Percentiles rank a stretch among this genome's conserved stretches.
Evolutionary conservation across 2,329 filamentous ascomycete genomes (phyloP).

Genomic region (Ceratocystis variospora): DNA sequence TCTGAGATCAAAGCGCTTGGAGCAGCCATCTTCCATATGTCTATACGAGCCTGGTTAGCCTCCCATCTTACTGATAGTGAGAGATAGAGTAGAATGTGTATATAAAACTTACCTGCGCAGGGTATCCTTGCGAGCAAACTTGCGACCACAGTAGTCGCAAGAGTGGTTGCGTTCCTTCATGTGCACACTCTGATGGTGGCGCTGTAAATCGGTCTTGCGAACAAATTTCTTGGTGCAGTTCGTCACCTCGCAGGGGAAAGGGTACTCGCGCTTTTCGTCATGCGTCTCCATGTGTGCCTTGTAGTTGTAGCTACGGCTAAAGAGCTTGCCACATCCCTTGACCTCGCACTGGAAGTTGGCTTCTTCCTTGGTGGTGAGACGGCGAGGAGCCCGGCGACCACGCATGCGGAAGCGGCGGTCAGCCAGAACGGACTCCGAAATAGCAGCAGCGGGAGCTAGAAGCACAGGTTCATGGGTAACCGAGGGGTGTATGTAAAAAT

Average conservation of each 20-base stretch:
- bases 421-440: slow-evolving; percentile 9
- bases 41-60: slow-evolving; percentile 29
- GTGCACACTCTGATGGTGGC: slow-evolving; percentile 54
- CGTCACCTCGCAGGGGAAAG: slow-evolving; percentile 50
- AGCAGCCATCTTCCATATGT: slow-evolving; percentile 64
- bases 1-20: slow-evolving; percentile 48
- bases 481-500: not conserved
- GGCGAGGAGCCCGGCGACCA: slow-evolving; percentile 32
- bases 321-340: slow-evolving; percentile 60
- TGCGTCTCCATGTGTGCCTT: slow-evolving; percentile 79
- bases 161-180: slow-evolving; percentile 55
- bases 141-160: slow-evolving; percentile 56
- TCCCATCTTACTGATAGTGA: not conserved
- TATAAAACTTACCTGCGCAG: slow-evolving; percentile 49
- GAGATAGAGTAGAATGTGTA: not conserved
- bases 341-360: slow-evolving; percentile 57
- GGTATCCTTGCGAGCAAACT: slow-evolving; percentile 71
- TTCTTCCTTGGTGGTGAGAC: slow-evolving; percentile 51
- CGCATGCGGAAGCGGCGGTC: slow-evolving; percentile 16
- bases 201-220: slow-evolving; percentile 63
- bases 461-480: not conserved
- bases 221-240: slow-evolving; percentile 66
- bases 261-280: slow-evolving; percentile 56
- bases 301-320: slow-evolving; percentile 74
- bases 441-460: slow-evolving; percentile 20